Evolutionary conservation across 805 yeast species (phyloP), one percentile per base, ranked within the genome.

Genomic region (Nakazawaea holstii): DNA sequence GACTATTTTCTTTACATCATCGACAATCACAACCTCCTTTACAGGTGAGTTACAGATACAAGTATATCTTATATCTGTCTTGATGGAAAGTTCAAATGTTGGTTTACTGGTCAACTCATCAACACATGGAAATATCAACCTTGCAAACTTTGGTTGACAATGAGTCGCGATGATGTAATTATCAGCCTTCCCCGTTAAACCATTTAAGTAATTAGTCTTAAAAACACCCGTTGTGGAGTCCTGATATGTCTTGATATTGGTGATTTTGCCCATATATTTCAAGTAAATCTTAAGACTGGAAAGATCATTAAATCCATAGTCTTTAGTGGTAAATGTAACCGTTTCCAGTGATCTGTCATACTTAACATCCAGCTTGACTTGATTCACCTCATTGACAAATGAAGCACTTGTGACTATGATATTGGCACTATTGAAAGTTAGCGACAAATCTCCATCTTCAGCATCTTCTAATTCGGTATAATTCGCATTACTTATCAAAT

Each of bases 181-280:
- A 49, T 76, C 72, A 1, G 82, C 65, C 20, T 59, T 66, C 6
- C 82, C 82, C 1, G 76, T 65, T 15, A 66, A 59, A 4, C 72
- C 67, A 53, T 78, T 79, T 48, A 73, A 69, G 58, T 80, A 82
- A 57, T 80, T 81, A 1, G 89, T 80, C 55, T 80, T 81, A 69
- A 82, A 86, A 1, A 86, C 59, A 32, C 94, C 94, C 41, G 62
- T 67, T 0, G 91, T 84, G 40, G 52, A 58, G 53, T 84, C 89
- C 32, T 68, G 64, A 55, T 66, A 77, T 0, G 86, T 76, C 50
- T 72, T 67, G 43, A 78, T 73, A 13, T 69, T 59, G 48, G 72
- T 72, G 36, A 81, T 61, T 48, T 73, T 74, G 1, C 84, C 88
- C 49, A 79, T 56, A 50, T 73, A 83, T 9, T 59, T 57, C 31